Conservation (phyloP, 1,284 basidiomycete genomes). For the Irpex sp. region DNA sequence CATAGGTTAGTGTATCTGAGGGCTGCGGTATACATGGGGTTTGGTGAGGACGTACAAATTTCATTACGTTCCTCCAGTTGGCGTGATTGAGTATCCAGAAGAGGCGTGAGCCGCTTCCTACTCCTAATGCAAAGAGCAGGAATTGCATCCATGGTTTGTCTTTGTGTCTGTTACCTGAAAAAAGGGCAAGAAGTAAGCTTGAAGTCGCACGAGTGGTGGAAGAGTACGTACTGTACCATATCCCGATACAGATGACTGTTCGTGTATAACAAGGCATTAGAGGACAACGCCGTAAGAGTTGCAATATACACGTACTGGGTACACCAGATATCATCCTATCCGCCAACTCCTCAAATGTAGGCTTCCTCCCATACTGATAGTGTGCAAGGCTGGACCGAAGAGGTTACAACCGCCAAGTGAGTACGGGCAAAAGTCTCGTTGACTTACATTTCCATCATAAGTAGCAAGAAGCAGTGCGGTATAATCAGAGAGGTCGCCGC, state of each 20-base stretch:
- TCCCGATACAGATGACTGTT: conserved; percentile 62
- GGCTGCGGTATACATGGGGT: too few species aligned
- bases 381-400: conserved; percentile 52
- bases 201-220: not conserved
- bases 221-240: conserved; percentile 65
- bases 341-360: conserved; percentile 39
- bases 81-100: conserved; percentile 65
- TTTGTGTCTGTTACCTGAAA: conserved; percentile 60
- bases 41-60: conserved; percentile 44
- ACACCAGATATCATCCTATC: conserved; percentile 56
- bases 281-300: too few species aligned
- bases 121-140: conserved; percentile 51
- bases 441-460: conserved; percentile 76
- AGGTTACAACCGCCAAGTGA: not conserved
- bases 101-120: conserved; percentile 54
- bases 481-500: conserved; percentile 55
- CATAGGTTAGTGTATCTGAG: not conserved
- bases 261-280: not conserved
- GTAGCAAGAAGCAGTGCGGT: conserved; percentile 63
- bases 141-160: conserved; percentile 44
- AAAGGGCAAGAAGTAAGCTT: not conserved
- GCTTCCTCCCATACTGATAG: conserved; percentile 62
- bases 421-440: not conserved
- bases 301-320: conserved; percentile 72
- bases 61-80: conserved; percentile 63